phyloP scores from a whole-genome alignment of 345 rosid genomes.

The Arabidopsis arenosa region DNA sequence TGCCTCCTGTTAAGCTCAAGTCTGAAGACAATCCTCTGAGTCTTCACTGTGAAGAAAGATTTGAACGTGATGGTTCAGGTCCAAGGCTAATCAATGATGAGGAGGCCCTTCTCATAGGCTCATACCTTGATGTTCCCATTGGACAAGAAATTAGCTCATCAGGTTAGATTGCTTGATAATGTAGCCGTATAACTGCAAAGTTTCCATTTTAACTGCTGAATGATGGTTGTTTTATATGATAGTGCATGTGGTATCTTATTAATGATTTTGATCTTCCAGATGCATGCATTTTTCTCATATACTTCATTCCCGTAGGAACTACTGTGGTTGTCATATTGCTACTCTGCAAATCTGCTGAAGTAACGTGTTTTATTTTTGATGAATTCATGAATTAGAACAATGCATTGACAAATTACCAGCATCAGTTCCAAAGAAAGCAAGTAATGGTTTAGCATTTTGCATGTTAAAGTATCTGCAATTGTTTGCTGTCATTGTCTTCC shows the following conservation, averaged over 20 bases:
- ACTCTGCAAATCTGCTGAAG: not conserved
- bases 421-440: constrained; percentile 7
- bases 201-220: constrained; percentile 22
- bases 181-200: not conserved
- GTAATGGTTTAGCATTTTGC: not conserved
- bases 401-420: constrained; percentile 5
- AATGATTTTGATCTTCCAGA: not conserved
- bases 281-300: not conserved
- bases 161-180: constrained; percentile 56
- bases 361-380: not conserved
- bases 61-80: constrained; percentile 71
- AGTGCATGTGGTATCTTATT: not conserved
- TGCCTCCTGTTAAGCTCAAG: constrained; percentile 96
- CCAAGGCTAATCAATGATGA: constrained; percentile 65
- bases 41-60: constrained; percentile 85
- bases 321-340: constrained; percentile 1
- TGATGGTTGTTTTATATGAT: constrained; percentile 10
- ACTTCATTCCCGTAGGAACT: not conserved
- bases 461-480: constrained; percentile 2
- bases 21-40: constrained; percentile 78
- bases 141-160: constrained; percentile 94
- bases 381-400: constrained; percentile 19
- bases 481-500: constrained; percentile 8
- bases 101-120: constrained; percentile 73
- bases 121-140: constrained; percentile 87